Base-by-base conservation (phyloP, 176 grass and related monocot species). In the Aegilops umbellulata region DNA sequence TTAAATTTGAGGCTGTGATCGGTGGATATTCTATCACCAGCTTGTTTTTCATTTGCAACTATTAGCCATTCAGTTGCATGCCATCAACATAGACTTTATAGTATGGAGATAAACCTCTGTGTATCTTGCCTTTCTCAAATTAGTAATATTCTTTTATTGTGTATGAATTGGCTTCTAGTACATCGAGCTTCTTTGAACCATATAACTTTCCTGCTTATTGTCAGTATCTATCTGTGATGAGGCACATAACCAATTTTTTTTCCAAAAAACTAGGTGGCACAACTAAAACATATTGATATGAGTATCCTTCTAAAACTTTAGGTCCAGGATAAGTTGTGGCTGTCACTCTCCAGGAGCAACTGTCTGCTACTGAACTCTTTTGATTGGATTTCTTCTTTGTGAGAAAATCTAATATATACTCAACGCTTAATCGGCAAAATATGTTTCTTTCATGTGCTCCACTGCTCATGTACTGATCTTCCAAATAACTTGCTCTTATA, bases 1-100 rank as follows among this genome's bases (percentile, higher is more conserved):
- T 77, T 22, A 82, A 49, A 69, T 81, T 38, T 8, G 19, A 17
- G 25, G 39, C 24, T 16, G 1, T 44, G 19, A 36, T 58, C 1
- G 49, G 14, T 3, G 1, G 51, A 71, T 46, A 8, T 79, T 66
- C 32, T 49, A 19, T 69, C 3, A 31, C 4, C 8, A 27, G 3
- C 49, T 66, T 88, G 44, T 66, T 32, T 83, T n/a, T 51, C 47
- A 27, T 53, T 49, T 49, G 47, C 9, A 47, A 81, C 64, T 64
- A 22, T n/a, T 15, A 6, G 8, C 27, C 9, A 74, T 38, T 65
- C 32, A 72, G 47, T 64, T 73, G 39, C 27, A 65, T 9, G 9
- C 66, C 36, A 73, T 63, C 10, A 63, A 74, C 24, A 25, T 46
- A 30, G 19, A 62, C 4, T 57, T 49, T 6, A 35, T 32, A 69